Base-by-base conservation (phyloP, 768 basidiomycete genomes). In the Suillus plorans region DNA sequence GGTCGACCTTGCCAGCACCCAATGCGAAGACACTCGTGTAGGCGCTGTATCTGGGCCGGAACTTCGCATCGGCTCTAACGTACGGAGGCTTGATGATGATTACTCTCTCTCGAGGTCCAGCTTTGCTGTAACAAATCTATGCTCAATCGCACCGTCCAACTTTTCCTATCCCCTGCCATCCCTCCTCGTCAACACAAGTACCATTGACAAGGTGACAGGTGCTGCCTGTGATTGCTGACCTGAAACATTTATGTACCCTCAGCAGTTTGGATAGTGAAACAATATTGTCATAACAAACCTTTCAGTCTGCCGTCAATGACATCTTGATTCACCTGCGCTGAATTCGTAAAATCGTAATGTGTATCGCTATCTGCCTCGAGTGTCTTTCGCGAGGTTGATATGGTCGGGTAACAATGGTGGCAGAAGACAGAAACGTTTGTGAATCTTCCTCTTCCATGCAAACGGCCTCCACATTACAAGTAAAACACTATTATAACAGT, bases 151-250 rank as follows among this genome's bases (percentile, higher is more conserved):
- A 14, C 34, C 42, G 8, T 67, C 63, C 25, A 68, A 53, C 42
- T 63, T 57, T 9, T 20, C 44, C 64, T 25, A 34, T 47, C n/a
- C 20, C 31, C 58, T 42, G 20, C 53, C 49, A 2, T 53, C 49
- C 39, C 55, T 78, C 74, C 13, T 20, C 34, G 69, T 81, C 75
- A 60, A 79, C 58, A 55, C 77, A 72, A 41, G 69, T 75, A 64
- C 70, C 72, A 55, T n/a, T n/a, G n/a, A n/a, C n/a, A 75, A 68
- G 4, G 70, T 70, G 47, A 72, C 69, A 3, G 70, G 41, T 36
- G 66, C 69, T 20, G 67, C 59, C n/a, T 52, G 52, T 3, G 64
- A 64, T 50, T 69, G 66, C 49, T 65, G 62, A 45, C 70, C 69
- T 72, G 59, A 28, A 44, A 3, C 44, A 28, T 47, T 25, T 22